Percentiles rank a stretch among this genome's conserved stretches.
Evolutionary conservation across 2,329 filamentous ascomycete genomes (phyloP).

Genomic region (Sporothrix pseudoabietina): DNA sequence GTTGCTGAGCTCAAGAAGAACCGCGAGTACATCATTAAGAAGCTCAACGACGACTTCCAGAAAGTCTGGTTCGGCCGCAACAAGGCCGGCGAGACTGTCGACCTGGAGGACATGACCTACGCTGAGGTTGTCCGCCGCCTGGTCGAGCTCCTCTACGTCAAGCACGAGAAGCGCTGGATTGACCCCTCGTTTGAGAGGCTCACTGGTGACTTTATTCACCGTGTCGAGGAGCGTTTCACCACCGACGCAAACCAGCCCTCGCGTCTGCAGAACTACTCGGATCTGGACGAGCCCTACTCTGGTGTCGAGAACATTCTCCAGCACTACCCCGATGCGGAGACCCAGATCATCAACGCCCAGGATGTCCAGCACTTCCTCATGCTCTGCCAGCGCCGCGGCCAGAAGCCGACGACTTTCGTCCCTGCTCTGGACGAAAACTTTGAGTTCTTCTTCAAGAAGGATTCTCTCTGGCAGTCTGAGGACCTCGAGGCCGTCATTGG

Average conservation of each 20-base stretch:
- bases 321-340: conserved; percentile 81
- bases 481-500: conserved; percentile 93
- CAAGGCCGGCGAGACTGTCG: conserved; percentile 74
- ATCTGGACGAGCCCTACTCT: conserved; percentile 79
- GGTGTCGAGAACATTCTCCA: conserved; percentile 77
- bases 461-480: conserved; percentile 98
- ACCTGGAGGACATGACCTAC: conserved; percentile 96
- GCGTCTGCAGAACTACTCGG: conserved; percentile 83
- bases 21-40: conserved; percentile 89
- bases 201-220: conserved; percentile 93
- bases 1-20: conserved; percentile 85
- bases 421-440: conserved; percentile 96
- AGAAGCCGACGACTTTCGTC: conserved; percentile 97
- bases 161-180: conserved; percentile 89
- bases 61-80: conserved; percentile 96
- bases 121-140: conserved; percentile 82
- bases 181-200: conserved; percentile 79
- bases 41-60: conserved; percentile 93
- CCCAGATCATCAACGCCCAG: conserved; percentile 95
- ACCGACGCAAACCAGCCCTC: conserved; percentile 70
- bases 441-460: conserved; percentile 99
- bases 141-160: conserved; percentile 88
- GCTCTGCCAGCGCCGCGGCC: conserved; percentile 84
- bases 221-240: conserved; percentile 95
- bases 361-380: conserved; percentile 96